Evolutionary conservation across 2,329 filamentous ascomycete species (phyloP).

Genomic region (Ascosphaera aggregata): DNA sequence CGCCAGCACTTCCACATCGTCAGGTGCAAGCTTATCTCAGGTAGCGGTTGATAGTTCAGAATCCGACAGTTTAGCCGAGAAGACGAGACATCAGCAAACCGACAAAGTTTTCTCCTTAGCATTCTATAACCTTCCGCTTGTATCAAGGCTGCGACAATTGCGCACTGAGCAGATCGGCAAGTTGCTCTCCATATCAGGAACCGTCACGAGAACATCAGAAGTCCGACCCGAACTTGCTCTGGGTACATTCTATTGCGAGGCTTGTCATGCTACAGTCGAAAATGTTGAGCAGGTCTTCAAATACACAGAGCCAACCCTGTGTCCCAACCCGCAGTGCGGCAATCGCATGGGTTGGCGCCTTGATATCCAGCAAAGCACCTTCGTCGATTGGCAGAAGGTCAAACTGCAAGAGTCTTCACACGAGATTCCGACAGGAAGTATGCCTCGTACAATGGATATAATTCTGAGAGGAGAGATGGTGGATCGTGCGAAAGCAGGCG

Average conservation of each 20-base stretch:
- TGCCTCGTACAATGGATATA: constrained; percentile 95
- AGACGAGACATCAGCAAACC: constrained; percentile 80
- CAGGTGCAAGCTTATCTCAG: constrained; percentile 41
- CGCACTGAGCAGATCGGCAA: constrained; percentile 81
- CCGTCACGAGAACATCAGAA: constrained; percentile 89
- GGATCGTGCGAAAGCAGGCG: constrained; percentile 86
- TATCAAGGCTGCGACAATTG: constrained; percentile 65
- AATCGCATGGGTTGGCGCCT: constrained; percentile 87
- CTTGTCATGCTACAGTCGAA: constrained; percentile 59
- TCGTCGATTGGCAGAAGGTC: constrained; percentile 98
- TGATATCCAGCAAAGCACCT: constrained; percentile 93
- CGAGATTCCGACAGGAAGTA: constrained; percentile 93
- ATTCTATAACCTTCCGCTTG: constrained; percentile 78
- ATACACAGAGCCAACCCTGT: constrained; percentile 92
- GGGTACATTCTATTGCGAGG: constrained; percentile 79
- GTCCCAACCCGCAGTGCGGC: constrained; percentile 65
- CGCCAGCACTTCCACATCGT: constrained; percentile 38
- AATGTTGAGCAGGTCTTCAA: constrained; percentile 95
- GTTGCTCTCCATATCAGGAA: constrained; percentile 86
- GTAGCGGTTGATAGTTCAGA: constrained; percentile 34
- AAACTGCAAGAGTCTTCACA: constrained; percentile 96
- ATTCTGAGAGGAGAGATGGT: constrained; percentile 95
- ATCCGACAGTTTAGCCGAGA: constrained; percentile 32
- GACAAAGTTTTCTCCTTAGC: constrained; percentile 88
- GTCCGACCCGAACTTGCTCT: constrained; percentile 82